These are phyloP conservation scores for Backusella mclennaniae DNA, from an alignment of 192 early-diverging fungal species.

Conservation along the genomic window DNA sequence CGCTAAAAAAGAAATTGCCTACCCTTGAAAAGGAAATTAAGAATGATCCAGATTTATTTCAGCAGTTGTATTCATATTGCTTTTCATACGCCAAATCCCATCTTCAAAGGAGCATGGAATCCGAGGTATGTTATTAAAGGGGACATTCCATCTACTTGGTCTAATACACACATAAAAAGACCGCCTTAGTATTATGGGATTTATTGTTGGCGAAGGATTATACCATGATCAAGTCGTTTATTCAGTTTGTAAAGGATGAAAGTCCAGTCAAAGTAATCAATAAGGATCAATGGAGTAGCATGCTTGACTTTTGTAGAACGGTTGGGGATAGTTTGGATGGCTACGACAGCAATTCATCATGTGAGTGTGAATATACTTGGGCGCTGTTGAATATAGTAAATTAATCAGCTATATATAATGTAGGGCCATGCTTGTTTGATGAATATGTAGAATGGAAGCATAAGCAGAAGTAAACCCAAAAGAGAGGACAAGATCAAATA, in stretches of 20 bases:
- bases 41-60: constrained; percentile 1
- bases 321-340: constrained; percentile 14
- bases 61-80: constrained; percentile 16
- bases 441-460: constrained; percentile 29
- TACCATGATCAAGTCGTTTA: constrained; percentile 11
- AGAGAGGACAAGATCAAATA: background rate
- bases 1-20: background rate
- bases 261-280: constrained; percentile 30
- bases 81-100: constrained; percentile 21
- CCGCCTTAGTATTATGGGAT: constrained; percentile 24
- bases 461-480: background rate
- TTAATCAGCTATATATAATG: too few relatives aligned
- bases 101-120: constrained; percentile 33
- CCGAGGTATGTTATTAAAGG: constrained; percentile 15
- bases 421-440: constrained; percentile 31
- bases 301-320: constrained; percentile 22
- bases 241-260: constrained; percentile 18
- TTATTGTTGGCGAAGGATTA: constrained; percentile 14
- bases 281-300: constrained; percentile 31
- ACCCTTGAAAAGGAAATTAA: background rate
- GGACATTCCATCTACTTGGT: background rate
- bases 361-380: constrained; percentile 11
- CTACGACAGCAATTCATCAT: constrained; percentile 31
- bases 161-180: constrained; percentile 3
- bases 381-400: too few relatives aligned